Conservation (phyloP, 768 basidiomycete species). For the Podaxis rugospora region DNA sequence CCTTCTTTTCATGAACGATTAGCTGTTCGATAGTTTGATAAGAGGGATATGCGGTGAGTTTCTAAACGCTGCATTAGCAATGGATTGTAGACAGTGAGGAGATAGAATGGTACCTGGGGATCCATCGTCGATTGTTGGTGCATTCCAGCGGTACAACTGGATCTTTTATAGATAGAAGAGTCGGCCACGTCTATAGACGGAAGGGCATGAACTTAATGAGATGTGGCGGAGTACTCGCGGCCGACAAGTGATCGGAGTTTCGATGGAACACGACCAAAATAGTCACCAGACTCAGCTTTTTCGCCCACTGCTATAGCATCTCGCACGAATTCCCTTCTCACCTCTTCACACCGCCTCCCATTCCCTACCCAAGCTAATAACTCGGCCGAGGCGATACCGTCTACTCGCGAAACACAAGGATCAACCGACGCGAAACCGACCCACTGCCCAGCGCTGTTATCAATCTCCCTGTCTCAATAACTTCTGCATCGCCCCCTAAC, state of each 20-base stretch:
- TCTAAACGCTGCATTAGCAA: constrained; percentile 33
- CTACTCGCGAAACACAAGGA: background rate
- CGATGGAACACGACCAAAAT: background rate
- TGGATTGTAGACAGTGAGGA: background rate
- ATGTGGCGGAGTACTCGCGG: background rate
- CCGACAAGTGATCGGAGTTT: constrained; percentile 2
- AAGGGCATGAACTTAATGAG: background rate
- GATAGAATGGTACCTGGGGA: constrained; percentile 35
- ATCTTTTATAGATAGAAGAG: constrained; percentile 2
- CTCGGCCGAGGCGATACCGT: background rate
- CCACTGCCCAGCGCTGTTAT: background rate
- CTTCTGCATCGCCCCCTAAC: background rate
- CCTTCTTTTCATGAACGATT: constrained; percentile 74
- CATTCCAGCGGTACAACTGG: background rate
- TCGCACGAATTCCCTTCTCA: background rate
- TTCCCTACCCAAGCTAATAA: background rate
- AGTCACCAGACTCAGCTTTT: background rate
- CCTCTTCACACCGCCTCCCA: background rate
- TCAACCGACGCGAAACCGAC: background rate
- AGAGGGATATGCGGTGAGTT: constrained; percentile 64
- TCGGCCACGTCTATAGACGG: background rate
- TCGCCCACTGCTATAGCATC: background rate
- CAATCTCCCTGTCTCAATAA: background rate
- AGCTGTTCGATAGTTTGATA: constrained; percentile 73
- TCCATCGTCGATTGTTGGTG: constrained; percentile 33